Evolutionary conservation across 495 filamentous ascomycete species (phyloP).

Genomic region (Friedmanniomyces simplex): DNA sequence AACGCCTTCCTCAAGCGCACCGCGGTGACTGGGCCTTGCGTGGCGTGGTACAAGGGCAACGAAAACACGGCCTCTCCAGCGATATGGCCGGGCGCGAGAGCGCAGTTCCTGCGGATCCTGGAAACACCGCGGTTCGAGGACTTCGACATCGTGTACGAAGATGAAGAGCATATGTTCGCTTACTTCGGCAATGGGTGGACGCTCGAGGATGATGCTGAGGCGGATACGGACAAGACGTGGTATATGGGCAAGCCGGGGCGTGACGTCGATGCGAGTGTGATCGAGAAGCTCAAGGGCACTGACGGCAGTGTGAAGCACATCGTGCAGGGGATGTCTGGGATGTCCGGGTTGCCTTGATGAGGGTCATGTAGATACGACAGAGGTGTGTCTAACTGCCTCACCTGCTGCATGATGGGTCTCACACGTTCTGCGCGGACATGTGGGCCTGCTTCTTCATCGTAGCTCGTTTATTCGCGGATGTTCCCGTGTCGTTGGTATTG

Average conservation of each 20-base stretch:
- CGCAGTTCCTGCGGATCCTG: constrained; percentile 5
- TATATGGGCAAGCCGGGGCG: constrained; percentile 8
- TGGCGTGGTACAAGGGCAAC: constrained; percentile 13
- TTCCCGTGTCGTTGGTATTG: no score
- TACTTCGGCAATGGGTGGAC: constrained; percentile 14
- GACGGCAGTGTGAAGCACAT: constrained; percentile 1
- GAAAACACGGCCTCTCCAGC: background rate
- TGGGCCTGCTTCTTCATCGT: no score
- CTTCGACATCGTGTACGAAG: constrained; percentile 11
- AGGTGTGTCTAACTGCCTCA: no score
- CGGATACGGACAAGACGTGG: constrained; percentile 12
- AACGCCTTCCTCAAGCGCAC: constrained; percentile 9
- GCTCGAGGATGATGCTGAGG: constrained; percentile 4
- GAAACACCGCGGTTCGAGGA: constrained; percentile 10
- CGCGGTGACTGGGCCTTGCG: constrained; percentile 7
- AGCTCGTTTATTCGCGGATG: no score
- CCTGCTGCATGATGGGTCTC: no score
- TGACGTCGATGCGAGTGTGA: background rate
- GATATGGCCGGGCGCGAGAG: constrained; percentile 4
- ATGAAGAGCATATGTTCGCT: constrained; percentile 7
- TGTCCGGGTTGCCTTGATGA: background rate
- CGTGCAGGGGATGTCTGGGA: constrained; percentile 3
- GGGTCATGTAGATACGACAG: no score
- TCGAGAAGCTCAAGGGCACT: constrained; percentile 6
- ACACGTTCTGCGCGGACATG: no score